A percentile compares a stretch with the other conserved stretches of the same genome.
Evolutionary conservation across 768 basidiomycete genomes (phyloP).

Genomic region (Cystobasidium tubakii): DNA sequence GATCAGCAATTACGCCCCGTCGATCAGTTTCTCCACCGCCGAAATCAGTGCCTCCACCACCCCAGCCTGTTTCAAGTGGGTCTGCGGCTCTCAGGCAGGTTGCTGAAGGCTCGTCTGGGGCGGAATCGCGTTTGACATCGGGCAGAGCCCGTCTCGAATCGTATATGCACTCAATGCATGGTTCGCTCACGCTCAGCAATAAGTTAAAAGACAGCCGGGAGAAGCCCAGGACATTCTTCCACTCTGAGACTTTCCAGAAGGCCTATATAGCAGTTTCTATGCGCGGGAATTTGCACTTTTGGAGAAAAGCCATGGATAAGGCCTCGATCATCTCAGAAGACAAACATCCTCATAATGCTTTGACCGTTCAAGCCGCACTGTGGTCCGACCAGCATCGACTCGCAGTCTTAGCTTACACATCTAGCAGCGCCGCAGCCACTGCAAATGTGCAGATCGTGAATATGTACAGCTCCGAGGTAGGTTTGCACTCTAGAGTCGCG

Average conservation of each 20-base stretch:
- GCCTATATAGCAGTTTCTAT: conserved; percentile 21
- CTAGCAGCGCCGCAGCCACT: not conserved
- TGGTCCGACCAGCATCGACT: conserved; percentile 12
- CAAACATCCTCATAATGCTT: not conserved
- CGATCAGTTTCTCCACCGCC: not conserved
- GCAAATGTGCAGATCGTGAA: not conserved
- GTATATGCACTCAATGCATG: not conserved
- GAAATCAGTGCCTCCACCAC: not conserved
- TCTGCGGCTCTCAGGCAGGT: too few relatives aligned
- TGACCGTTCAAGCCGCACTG: conserved; percentile 15
- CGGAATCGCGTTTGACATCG: not conserved
- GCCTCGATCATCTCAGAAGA: not conserved
- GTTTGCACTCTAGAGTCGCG: too few relatives aligned
- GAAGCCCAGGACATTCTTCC: conserved; percentile 16
- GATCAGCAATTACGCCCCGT: not conserved
- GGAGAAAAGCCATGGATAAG: not conserved
- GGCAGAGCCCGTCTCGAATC: not conserved
- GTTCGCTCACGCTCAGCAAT: not conserved
- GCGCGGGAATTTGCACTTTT: conserved; percentile 11
- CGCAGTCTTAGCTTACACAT: not conserved
- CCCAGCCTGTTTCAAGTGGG: too few relatives aligned
- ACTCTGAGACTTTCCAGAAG: not conserved
- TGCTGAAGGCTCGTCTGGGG: not conserved
- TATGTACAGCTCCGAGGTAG: not conserved
- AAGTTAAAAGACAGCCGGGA: not conserved